Conservation (phyloP, 2,329 filamentous ascomycete species). For the Sclerotinia subarctica region DNA sequence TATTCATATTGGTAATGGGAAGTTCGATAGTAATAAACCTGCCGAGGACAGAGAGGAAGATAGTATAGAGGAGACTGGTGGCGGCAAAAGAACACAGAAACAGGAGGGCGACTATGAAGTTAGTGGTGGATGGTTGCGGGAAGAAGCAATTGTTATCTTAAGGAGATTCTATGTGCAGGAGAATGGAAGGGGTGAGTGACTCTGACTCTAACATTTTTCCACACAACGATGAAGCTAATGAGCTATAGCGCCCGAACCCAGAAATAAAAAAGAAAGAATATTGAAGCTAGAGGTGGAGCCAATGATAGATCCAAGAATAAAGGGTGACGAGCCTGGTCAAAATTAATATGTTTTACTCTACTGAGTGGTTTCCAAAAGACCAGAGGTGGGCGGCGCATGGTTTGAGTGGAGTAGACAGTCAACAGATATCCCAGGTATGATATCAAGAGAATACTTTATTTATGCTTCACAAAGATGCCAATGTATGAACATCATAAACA, state of each 20-base stretch:
- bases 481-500: not conserved
- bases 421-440: not conserved
- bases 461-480: not conserved
- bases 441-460: not conserved
- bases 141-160: slow-evolving; percentile 84
- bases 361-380: not conserved
- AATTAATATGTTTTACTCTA: not conserved
- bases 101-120: slow-evolving; percentile 78
- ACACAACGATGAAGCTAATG: slow-evolving; percentile 9
- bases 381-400: not conserved
- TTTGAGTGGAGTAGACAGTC: not conserved
- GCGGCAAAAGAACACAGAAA: slow-evolving; percentile 41
- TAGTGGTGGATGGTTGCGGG: slow-evolving; percentile 78
- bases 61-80: slow-evolving; percentile 39
- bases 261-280: slow-evolving; percentile 37
- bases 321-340: not conserved
- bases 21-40: slow-evolving; percentile 10
- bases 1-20: slow-evolving; percentile 54
- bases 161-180: slow-evolving; percentile 97
- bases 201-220: slow-evolving; percentile 1
- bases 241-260: slow-evolving; percentile 36
- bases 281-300: slow-evolving; percentile 38
- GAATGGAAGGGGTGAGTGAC: slow-evolving; percentile 79
- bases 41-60: slow-evolving; percentile 64
- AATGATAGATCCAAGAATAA: slow-evolving; percentile 24